phyloP scores from a whole-genome alignment of 192 early-diverging fungal genomes.

The Entomortierella chlamydospora region DNA sequence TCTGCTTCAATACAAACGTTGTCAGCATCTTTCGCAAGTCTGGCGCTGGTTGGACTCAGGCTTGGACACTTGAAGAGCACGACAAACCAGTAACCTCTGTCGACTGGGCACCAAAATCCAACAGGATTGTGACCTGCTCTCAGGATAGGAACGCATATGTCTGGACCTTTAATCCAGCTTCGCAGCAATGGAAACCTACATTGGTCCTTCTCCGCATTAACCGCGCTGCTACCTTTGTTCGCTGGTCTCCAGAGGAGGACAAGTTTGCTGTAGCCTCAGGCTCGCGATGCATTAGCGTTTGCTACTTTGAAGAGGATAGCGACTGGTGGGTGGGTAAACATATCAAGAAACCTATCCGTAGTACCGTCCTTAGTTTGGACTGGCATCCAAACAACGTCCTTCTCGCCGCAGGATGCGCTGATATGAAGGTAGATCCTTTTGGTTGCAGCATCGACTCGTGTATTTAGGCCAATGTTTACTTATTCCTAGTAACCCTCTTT shows the following conservation, averaged over 20 bases:
- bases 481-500: background rate
- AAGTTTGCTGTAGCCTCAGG: constrained; percentile 99
- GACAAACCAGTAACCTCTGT: constrained; percentile 95
- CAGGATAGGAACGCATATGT: constrained; percentile 99
- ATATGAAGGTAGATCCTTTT: constrained; percentile 69
- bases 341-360: constrained; percentile 91
- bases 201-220: constrained; percentile 95
- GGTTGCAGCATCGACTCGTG: background rate
- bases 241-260: constrained; percentile 95
- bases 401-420: constrained; percentile 89
- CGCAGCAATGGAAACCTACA: constrained; percentile 84
- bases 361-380: constrained; percentile 88
- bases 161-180: constrained; percentile 80
- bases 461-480: constrained; percentile 6
- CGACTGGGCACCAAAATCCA: constrained; percentile 96
- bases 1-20: constrained; percentile 91
- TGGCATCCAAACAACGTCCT: constrained; percentile 99
- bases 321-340: constrained; percentile 98
- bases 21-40: constrained; percentile 88
- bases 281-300: constrained; percentile 89
- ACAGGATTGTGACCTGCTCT: constrained; percentile 96
- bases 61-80: constrained; percentile 87
- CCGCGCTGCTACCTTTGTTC: constrained; percentile 93
- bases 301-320: constrained; percentile 96
- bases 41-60: constrained; percentile 69